A percentile compares a stretch with the other conserved stretches of the same genome.
Evolutionary conservation across 169 alveolate species (phyloP).

Genomic region (Eimeria acervulina): DNA sequence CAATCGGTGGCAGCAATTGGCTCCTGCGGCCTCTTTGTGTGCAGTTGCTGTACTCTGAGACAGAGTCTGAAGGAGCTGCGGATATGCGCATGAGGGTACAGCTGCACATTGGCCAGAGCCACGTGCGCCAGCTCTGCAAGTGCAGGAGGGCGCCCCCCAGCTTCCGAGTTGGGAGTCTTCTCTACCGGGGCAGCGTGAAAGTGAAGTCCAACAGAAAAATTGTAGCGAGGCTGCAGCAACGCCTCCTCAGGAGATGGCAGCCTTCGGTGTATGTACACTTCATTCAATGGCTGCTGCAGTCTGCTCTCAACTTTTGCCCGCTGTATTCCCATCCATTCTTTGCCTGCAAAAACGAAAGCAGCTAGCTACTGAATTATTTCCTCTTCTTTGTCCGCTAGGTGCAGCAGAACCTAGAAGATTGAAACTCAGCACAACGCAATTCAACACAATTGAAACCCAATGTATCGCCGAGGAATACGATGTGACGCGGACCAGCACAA

Average conservation of each 20-base stretch:
- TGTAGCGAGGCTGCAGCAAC: neutral
- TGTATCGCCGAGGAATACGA: neutral
- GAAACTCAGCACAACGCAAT: neutral
- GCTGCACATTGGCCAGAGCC: constrained; percentile 10
- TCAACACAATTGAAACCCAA: neutral
- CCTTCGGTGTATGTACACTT: neutral
- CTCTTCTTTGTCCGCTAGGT: neutral
- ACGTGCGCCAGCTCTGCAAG: neutral
- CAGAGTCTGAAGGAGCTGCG: neutral
- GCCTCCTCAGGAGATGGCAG: constrained; percentile 25
- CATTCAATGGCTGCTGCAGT: neutral
- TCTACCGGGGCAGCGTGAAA: neutral
- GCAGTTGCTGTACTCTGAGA: constrained; percentile 2
- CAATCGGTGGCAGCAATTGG: constrained; percentile 24
- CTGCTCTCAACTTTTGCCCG: neutral
- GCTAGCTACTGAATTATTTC: neutral
- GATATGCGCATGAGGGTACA: neutral
- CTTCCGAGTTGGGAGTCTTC: neutral
- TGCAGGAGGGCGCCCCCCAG: neutral
- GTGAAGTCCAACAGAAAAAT: neutral
- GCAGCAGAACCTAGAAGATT: neutral
- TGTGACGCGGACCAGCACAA: neutral
- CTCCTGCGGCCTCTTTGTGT: neutral
- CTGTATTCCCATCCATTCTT: constrained; percentile 38
- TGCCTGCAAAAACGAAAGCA: neutral